phyloP scores from a whole-genome alignment of 129 eudicot genomes.

The Daucus carota region DNA sequence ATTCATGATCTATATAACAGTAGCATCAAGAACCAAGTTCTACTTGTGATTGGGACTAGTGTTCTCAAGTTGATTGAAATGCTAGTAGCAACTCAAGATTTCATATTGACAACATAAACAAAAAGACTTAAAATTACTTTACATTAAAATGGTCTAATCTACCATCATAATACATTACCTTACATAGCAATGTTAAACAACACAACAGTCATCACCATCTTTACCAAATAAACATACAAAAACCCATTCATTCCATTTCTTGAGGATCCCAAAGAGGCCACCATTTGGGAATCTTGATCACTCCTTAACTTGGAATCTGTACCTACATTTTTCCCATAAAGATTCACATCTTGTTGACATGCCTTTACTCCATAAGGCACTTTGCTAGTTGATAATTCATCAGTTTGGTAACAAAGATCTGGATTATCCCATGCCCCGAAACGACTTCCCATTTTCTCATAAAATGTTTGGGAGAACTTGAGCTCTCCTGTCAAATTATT shows the following conservation, averaged over 20 bases:
- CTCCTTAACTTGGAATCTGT: constrained; percentile 25
- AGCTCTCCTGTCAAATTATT: constrained; percentile 77
- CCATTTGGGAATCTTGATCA: constrained; percentile 22
- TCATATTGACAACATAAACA: neutral
- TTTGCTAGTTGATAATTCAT: constrained; percentile 15
- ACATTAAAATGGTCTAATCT: neutral
- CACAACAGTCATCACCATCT: constrained; percentile 19
- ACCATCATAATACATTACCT: neutral
- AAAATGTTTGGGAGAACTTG: constrained; percentile 45
- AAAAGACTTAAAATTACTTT: neutral
- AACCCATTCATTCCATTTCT: constrained; percentile 19
- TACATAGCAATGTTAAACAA: constrained; percentile 18
- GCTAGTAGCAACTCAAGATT: neutral
- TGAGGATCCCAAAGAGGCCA: constrained; percentile 32
- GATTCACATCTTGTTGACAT: constrained; percentile 32
- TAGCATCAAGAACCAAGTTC: neutral
- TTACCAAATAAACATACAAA: constrained; percentile 22
- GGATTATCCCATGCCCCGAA: constrained; percentile 88
- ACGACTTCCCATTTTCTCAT: constrained; percentile 68
- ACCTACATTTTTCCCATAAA: constrained; percentile 12
- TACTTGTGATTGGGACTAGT: too few relatives aligned
- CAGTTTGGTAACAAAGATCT: constrained; percentile 44
- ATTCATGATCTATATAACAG: neutral
- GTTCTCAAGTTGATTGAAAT: constrained; percentile 5
- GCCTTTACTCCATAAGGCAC: constrained; percentile 64